Evolutionary conservation across 306 rosid genomes (phyloP).

Genomic region (Herpetospermum pedunculosum): DNA sequence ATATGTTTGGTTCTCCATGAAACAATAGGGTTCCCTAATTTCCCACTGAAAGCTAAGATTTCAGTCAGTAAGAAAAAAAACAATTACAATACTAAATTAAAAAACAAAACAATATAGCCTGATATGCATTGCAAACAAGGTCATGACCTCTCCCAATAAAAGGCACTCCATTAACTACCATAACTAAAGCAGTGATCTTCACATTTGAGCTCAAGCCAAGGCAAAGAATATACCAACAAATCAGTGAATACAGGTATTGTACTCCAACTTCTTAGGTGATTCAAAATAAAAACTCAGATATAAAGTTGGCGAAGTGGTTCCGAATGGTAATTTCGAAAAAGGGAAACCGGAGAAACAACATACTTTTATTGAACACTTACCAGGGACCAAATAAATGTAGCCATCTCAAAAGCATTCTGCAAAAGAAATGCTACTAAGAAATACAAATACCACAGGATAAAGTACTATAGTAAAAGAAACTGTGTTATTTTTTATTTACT

Average conservation of each 20-base stretch:
- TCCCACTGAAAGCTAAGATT: slow-evolving; percentile 55
- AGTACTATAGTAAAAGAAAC: neutral
- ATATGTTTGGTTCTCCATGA: slow-evolving; percentile 56
- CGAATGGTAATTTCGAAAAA: neutral
- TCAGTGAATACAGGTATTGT: neutral
- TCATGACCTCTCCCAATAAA: neutral
- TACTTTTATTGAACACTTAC: slow-evolving; percentile 33
- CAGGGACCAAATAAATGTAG: slow-evolving; percentile 83
- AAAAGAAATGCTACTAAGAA: slow-evolving; percentile 12
- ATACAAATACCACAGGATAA: neutral
- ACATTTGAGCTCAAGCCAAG: neutral
- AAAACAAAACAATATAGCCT: neutral
- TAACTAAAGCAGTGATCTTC: neutral
- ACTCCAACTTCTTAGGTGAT: neutral
- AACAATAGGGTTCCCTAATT: slow-evolving; percentile 66
- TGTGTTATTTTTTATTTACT: neutral
- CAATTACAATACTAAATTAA: neutral
- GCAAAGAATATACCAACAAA: neutral
- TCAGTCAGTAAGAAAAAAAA: neutral
- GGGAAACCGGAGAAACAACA: neutral
- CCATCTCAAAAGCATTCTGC: slow-evolving; percentile 97
- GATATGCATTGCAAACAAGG: neutral
- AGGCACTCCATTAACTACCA: neutral
- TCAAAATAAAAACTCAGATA: neutral
- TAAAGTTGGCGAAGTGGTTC: neutral